Evolutionary conservation across 305 asterid genomes (phyloP).

Genomic region (Rubia tinctorum): DNA sequence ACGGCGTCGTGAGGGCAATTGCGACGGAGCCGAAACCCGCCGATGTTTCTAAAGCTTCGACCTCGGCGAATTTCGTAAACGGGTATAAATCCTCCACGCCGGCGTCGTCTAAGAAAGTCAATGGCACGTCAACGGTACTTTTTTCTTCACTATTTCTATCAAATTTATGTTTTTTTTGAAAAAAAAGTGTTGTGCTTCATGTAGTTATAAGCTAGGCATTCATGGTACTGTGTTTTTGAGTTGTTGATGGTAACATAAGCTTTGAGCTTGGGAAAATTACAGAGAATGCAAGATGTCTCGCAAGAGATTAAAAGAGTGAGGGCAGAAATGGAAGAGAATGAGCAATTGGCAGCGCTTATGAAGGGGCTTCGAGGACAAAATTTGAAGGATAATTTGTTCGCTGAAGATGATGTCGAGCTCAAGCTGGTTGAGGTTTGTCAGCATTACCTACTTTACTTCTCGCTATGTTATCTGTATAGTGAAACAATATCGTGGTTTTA

Average conservation of each 20-base stretch:
- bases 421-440: conserved; percentile 85
- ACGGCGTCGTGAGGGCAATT: conserved; percentile 59
- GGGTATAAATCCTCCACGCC: conserved; percentile 48
- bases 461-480: neutral
- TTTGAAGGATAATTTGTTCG: conserved; percentile 71
- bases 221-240: neutral
- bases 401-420: conserved; percentile 80
- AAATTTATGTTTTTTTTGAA: neutral
- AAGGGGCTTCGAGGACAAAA: conserved; percentile 97
- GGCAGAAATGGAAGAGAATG: conserved; percentile 98
- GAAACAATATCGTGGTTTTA: neutral
- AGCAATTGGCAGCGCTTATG: conserved; percentile 81
- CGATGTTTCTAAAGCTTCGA: conserved; percentile 22
- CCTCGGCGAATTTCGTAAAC: conserved; percentile 40
- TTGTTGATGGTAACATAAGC: conserved; percentile 7
- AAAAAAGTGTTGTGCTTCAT: neutral
- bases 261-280: conserved; percentile 31
- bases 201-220: neutral
- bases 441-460: neutral
- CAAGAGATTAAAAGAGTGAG: conserved; percentile 90
- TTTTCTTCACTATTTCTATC: neutral
- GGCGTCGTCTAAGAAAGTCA: conserved; percentile 51
- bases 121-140: conserved; percentile 67
- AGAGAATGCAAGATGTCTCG: conserved; percentile 93
- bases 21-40: conserved; percentile 83